Conservation (phyloP, 1,139 yeast genomes). For the Diutina catenulata region DNA sequence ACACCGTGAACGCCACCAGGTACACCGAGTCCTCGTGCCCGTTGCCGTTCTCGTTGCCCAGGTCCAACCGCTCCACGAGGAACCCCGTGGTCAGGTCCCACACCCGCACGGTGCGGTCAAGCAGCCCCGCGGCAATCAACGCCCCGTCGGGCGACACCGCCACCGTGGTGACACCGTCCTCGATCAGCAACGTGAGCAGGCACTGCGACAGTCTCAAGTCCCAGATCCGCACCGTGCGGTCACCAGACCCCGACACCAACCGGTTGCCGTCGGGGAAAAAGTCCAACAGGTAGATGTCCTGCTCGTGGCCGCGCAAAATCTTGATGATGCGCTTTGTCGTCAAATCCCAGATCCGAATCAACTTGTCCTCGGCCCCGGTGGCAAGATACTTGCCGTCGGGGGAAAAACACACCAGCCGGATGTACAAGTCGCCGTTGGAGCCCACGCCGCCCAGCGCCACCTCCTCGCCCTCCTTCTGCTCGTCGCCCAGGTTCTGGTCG, state of each 20-base stretch:
- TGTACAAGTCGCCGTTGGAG: slow-evolving; percentile 71
- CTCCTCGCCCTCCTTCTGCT: slow-evolving; percentile 9
- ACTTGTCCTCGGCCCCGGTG: slow-evolving; percentile 96
- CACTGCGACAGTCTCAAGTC: slow-evolving; percentile 88
- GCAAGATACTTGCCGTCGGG: slow-evolving; percentile 95
- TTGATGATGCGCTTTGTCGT: slow-evolving; percentile 77
- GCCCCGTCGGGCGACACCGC: slow-evolving; percentile 95
- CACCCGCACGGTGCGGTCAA: slow-evolving; percentile 90
- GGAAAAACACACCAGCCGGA: slow-evolving; percentile 90
- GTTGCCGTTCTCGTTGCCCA: slow-evolving; percentile 76
- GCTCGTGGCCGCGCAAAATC: slow-evolving; percentile 90
- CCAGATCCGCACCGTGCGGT: slow-evolving; percentile 95
- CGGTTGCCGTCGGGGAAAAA: slow-evolving; percentile 93
- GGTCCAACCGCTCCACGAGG: slow-evolving; percentile 85
- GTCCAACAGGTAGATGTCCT: slow-evolving; percentile 92
- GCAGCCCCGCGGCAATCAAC: slow-evolving; percentile 90
- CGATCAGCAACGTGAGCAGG: slow-evolving; percentile 78
- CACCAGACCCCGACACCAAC: slow-evolving; percentile 93
- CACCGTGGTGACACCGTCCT: slow-evolving; percentile 96
- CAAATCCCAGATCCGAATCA: slow-evolving; percentile 95
- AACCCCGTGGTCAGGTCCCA: slow-evolving; percentile 96
- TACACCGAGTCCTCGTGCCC: slow-evolving; percentile 97
- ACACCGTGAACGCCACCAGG: slow-evolving; percentile 86
- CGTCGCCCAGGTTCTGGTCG: slow-evolving; percentile 40
- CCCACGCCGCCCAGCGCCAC: slow-evolving; percentile 16